Percentiles rank a stretch among this genome's conserved stretches.
phyloP scores from a whole-genome alignment of 305 asterid genomes.

The Fraxinus baroniana region DNA sequence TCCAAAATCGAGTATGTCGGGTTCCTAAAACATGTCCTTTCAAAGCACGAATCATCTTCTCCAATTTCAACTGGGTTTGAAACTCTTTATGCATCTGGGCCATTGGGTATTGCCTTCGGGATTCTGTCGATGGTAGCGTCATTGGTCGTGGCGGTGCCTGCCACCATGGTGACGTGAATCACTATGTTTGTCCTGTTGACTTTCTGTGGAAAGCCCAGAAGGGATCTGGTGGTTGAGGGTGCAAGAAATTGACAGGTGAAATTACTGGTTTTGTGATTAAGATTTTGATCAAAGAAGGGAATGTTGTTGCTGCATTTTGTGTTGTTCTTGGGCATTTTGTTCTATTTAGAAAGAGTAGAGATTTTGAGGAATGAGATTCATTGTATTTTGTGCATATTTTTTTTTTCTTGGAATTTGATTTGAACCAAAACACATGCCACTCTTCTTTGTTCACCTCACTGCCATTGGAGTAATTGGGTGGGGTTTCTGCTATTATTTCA shows the following conservation, averaged over 20 bases:
- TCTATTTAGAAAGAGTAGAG: conserved; percentile 29
- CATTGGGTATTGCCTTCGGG: conserved; percentile 42
- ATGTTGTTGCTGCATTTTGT: conserved; percentile 46
- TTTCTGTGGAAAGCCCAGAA: conserved; percentile 41
- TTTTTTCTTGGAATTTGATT: not conserved
- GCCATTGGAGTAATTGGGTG: too few species aligned
- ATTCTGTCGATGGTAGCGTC: conserved; percentile 46
- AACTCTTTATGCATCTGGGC: conserved; percentile 39
- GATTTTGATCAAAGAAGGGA: conserved; percentile 47
- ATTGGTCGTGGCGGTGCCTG: conserved; percentile 42
- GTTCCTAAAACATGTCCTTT: too few species aligned
- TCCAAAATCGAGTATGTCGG: too few species aligned
- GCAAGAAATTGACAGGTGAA: conserved; percentile 37
- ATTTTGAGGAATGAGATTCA: not conserved
- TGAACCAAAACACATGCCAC: not conserved
- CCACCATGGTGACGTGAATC: conserved; percentile 47
- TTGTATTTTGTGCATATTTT: not conserved
- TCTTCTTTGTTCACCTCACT: too few species aligned
- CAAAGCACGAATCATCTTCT: conserved; percentile 2
- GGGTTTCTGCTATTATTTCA: too few species aligned
- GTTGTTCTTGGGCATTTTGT: conserved; percentile 46
- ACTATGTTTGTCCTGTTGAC: conserved; percentile 43
- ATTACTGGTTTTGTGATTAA: conserved; percentile 37
- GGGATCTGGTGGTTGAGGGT: conserved; percentile 40
- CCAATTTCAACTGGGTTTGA: conserved; percentile 30